Percentiles rank a stretch among this genome's conserved stretches.
These are phyloP conservation scores for Coemansia sp. DNA, from an alignment of 192 early-diverging fungal genomes.

Conservation along the genomic window DNA sequence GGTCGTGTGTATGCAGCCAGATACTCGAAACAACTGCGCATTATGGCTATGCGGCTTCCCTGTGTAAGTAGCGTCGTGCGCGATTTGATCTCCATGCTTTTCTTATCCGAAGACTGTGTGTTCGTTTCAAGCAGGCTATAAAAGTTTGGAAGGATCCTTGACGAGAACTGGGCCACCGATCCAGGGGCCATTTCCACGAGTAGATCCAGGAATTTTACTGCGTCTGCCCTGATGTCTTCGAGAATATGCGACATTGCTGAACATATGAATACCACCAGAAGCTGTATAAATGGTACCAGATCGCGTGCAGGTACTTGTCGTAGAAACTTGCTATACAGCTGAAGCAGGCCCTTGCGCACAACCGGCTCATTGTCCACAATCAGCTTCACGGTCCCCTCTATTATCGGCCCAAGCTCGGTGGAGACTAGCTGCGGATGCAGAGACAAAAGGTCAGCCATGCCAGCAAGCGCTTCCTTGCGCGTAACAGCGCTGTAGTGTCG, in stretches of 20 bases:
- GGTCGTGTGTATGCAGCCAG: conserved; percentile 29
- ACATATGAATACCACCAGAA: conserved; percentile 76
- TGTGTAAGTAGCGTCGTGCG: conserved; percentile 35
- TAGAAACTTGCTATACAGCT: conserved; percentile 48
- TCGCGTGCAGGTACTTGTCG: conserved; percentile 55
- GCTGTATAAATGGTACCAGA: conserved; percentile 73
- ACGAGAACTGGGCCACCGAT: conserved; percentile 63
- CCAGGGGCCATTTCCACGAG: conserved; percentile 67
- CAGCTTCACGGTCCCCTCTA: conserved; percentile 45
- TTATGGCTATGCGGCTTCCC: conserved; percentile 37
- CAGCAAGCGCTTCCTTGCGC: conserved; percentile 55
- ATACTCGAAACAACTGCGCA: conserved; percentile 49
- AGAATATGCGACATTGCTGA: conserved; percentile 88
- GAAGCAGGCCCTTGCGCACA: conserved; percentile 54
- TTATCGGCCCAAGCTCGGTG: conserved; percentile 49
- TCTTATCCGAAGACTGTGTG: conserved; percentile 13
- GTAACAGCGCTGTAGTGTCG: conserved; percentile 71
- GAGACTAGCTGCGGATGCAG: conserved; percentile 38
- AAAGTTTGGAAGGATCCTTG: conserved; percentile 55
- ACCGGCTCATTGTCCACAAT: conserved; percentile 51
- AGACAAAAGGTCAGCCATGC: conserved; percentile 49
- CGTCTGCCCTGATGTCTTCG: conserved; percentile 82
- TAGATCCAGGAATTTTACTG: conserved; percentile 72
- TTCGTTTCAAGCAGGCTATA: conserved; percentile 43
- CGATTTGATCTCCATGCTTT: conserved; percentile 18